A percentile compares a stretch with the other conserved stretches of the same genome.
Evolutionary conservation across 192 early-diverging fungal species (phyloP).

Genomic region (Mortierella hygrophila): DNA sequence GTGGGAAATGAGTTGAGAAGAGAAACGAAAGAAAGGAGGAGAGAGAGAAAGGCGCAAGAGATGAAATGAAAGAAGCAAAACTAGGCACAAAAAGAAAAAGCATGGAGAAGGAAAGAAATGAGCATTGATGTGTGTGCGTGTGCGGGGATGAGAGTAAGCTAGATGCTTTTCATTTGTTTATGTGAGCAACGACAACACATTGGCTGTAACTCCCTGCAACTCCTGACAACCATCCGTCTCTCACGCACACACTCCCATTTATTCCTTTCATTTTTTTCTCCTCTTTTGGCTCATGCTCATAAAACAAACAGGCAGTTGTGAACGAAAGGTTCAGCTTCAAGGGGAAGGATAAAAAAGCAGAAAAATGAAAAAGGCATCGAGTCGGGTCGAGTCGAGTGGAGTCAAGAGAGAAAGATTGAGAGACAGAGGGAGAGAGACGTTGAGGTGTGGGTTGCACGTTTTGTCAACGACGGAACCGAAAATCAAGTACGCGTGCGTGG

Average conservation of each 20-base stretch:
- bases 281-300: not conserved
- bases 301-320: not conserved
- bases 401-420: too few species aligned
- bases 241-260: not conserved
- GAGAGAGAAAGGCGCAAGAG: not conserved
- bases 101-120: not conserved
- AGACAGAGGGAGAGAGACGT: not conserved
- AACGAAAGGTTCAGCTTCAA: not conserved
- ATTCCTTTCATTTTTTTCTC: not conserved
- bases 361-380: not conserved
- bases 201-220: not conserved
- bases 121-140: not conserved
- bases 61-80: too few species aligned
- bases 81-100: constrained; percentile 3
- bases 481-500: not conserved
- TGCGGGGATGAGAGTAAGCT: not conserved
- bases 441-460: not conserved
- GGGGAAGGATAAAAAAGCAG: not conserved
- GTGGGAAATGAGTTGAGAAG: not conserved
- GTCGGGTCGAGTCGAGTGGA: not conserved
- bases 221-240: not conserved
- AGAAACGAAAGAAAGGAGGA: not conserved
- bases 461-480: not conserved
- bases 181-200: not conserved
- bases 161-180: not conserved